Percentiles rank a stretch among this genome's conserved stretches.
These are phyloP conservation scores for Tetrapisispora pingtungensis DNA, from an alignment of 805 yeast genomes.

Conservation along the genomic window DNA sequence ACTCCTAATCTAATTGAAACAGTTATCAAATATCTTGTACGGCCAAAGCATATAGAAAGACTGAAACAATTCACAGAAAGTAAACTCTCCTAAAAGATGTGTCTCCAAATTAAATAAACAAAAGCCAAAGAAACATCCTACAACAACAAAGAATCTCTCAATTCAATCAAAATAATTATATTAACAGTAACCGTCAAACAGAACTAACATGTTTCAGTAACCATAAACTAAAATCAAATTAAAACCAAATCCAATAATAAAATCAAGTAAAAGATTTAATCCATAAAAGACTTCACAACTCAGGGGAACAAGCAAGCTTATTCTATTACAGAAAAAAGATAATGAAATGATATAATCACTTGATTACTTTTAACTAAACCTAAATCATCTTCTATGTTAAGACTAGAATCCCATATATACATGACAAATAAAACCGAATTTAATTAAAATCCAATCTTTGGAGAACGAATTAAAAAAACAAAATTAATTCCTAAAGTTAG, in stretches of 20 bases:
- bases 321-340: constrained; percentile 19
- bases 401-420: neutral
- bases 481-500: neutral
- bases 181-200: neutral
- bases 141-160: constrained; percentile 1
- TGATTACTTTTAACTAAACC: constrained; percentile 1
- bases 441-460: neutral
- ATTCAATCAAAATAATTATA: neutral
- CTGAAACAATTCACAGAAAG: constrained; percentile 6
- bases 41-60: neutral
- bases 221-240: neutral
- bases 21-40: constrained; percentile 6
- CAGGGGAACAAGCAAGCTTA: constrained; percentile 28
- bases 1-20: constrained; percentile 15
- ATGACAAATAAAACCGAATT: neutral
- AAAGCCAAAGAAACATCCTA: constrained; percentile 1
- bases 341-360: neutral
- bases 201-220: neutral
- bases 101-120: neutral
- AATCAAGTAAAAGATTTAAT: neutral
- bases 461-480: neutral
- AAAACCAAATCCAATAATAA: neutral
- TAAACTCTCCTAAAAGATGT: constrained; percentile 4
- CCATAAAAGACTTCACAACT: neutral
- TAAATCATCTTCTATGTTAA: neutral